phyloP scores from a whole-genome alignment of 176 grass and related monocot species.

The Olyra latifolia region DNA sequence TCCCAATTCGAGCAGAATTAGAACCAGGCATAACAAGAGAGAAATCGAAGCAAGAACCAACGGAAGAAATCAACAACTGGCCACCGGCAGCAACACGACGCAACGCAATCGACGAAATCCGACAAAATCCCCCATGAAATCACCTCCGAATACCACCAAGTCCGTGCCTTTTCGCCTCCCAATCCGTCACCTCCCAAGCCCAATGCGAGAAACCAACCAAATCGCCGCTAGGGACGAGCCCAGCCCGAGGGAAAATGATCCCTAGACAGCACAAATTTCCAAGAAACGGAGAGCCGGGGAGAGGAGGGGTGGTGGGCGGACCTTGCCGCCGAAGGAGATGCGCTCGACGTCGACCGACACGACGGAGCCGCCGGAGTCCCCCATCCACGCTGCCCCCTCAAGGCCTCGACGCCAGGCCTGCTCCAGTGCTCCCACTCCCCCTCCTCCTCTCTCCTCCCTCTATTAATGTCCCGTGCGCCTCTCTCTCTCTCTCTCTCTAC shows the following conservation, averaged over 20 bases:
- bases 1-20: not conserved
- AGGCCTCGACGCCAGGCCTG: constrained; percentile 14
- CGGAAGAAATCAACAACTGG: not conserved
- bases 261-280: not conserved
- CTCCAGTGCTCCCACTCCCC: not conserved
- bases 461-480: not conserved
- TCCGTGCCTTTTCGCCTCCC: not conserved
- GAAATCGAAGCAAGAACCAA: not conserved
- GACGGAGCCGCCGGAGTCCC: constrained; percentile 66
- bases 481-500: not conserved
- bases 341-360: constrained; percentile 72
- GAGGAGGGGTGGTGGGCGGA: not conserved
- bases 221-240: not conserved
- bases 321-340: constrained; percentile 93
- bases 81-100: not conserved
- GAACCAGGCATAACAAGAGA: not conserved
- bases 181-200: not conserved
- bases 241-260: not conserved
- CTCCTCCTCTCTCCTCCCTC: not conserved
- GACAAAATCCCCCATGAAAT: not conserved
- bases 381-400: constrained; percentile 35
- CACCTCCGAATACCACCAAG: not conserved
- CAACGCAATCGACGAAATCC: not conserved
- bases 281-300: constrained; percentile 5
- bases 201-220: constrained; percentile 20